A percentile compares a stretch with the other conserved stretches of the same genome.
Evolutionary conservation across 129 eudicot genomes (phyloP).

Genomic region (Flaveria linearis): DNA sequence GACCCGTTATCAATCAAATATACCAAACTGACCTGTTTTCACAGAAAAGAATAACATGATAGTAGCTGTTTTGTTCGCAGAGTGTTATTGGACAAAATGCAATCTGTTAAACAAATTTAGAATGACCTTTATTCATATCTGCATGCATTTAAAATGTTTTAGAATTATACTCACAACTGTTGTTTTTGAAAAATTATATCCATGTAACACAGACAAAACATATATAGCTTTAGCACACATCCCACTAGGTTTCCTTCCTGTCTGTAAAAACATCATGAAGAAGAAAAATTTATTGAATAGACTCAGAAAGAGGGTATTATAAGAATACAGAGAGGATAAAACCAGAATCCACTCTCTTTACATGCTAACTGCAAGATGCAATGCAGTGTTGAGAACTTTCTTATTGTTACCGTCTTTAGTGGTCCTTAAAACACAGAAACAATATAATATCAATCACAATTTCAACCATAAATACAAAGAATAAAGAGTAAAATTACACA

Average conservation of each 20-base stretch:
- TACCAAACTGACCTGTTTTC: not conserved
- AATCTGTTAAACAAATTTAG: not conserved
- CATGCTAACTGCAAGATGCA: constrained; percentile 62
- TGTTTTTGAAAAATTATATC: constrained; percentile 50
- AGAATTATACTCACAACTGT: constrained; percentile 53
- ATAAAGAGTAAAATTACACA: not conserved
- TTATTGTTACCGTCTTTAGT: constrained; percentile 34
- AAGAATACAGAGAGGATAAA: constrained; percentile 7
- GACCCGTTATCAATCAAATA: not conserved
- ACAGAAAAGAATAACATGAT: not conserved
- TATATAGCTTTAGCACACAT: constrained; percentile 85
- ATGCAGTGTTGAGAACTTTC: constrained; percentile 54
- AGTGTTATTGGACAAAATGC: not conserved
- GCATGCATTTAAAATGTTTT: not conserved
- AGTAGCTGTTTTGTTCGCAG: not conserved
- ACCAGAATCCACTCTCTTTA: constrained; percentile 90
- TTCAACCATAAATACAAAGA: constrained; percentile 18
- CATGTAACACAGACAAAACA: constrained; percentile 57
- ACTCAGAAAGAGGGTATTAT: not conserved
- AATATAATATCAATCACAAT: constrained; percentile 8
- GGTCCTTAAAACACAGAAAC: constrained; percentile 13
- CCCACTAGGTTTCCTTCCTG: constrained; percentile 88
- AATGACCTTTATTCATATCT: not conserved
- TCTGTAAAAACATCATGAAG: constrained; percentile 37
- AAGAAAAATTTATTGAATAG: constrained; percentile 13